phyloP scores from a whole-genome alignment of 2,329 filamentous ascomycete genomes.

The Verticillium nonalfalfae region DNA sequence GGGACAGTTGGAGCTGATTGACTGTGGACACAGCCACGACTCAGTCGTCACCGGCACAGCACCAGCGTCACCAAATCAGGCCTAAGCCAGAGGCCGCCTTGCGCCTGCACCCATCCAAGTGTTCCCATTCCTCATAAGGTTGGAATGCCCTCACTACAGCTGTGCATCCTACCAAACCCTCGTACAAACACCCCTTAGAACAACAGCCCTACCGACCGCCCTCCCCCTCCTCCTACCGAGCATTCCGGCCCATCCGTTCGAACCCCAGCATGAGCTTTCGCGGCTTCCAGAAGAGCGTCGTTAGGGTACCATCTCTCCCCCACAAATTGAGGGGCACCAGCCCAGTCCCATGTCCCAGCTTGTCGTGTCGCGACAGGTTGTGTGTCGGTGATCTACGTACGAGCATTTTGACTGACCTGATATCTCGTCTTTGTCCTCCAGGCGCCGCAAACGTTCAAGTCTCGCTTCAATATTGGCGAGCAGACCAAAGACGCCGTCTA shows the following conservation, averaged over 20 bases:
- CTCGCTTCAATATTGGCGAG: conserved; percentile 92
- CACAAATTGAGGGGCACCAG: conserved; percentile 11
- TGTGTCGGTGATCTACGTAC: background rate
- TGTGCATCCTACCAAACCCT: conserved; percentile 6
- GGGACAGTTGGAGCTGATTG: background rate
- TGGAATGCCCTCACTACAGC: conserved; percentile 11
- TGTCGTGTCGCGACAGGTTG: background rate
- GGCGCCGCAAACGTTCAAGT: conserved; percentile 89
- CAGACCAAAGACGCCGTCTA: conserved; percentile 94
- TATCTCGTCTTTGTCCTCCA: conserved; percentile 16
- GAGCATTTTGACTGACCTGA: background rate
- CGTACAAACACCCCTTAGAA: background rate
- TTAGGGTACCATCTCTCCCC: conserved; percentile 56
- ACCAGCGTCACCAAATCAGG: background rate
- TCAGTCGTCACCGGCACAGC: conserved; percentile 9
- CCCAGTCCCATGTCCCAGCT: background rate
- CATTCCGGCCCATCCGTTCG: conserved; percentile 4
- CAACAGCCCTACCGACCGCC: conserved; percentile 5
- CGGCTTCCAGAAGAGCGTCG: conserved; percentile 86
- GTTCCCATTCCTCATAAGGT: conserved; percentile 8
- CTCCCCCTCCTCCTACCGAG: conserved; percentile 1
- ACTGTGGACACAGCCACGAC: conserved; percentile 8
- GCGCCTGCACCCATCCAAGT: background rate
- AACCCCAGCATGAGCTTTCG: conserved; percentile 79
- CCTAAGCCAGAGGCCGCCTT: background rate